These are phyloP conservation scores for Halenospora varia DNA, from an alignment of 495 filamentous ascomycete genomes.

Conservation along the genomic window DNA sequence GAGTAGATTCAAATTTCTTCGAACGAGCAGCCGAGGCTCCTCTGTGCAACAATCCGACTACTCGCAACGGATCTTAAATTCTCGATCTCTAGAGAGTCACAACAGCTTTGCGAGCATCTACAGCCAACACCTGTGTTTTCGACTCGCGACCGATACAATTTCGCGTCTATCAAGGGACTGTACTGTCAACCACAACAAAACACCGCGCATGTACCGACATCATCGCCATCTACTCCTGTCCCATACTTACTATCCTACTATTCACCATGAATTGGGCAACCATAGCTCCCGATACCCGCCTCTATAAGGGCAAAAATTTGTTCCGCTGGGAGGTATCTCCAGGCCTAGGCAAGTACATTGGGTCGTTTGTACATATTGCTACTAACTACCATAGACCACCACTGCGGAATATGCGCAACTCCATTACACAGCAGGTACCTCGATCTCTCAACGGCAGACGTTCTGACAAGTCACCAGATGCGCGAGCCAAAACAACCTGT, in stretches of 20 bases:
- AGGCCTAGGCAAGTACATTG: slow-evolving; percentile 5
- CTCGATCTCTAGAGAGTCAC: background rate
- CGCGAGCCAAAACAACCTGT: slow-evolving; percentile 21
- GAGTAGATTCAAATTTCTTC: no score
- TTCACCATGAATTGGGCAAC: slow-evolving; percentile 21
- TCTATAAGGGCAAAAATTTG: slow-evolving; percentile 19
- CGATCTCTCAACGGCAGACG: background rate
- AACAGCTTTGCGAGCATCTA: background rate
- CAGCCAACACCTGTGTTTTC: background rate
- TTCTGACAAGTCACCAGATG: slow-evolving; percentile 15
- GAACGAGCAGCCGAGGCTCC: no score
- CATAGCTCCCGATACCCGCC: slow-evolving; percentile 14
- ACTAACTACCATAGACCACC: slow-evolving; percentile 20
- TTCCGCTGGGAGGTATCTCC: slow-evolving; percentile 21
- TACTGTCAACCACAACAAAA: background rate
- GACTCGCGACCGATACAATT: background rate
- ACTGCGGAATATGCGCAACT: slow-evolving; percentile 26
- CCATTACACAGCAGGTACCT: slow-evolving; percentile 19
- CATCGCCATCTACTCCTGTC: background rate
- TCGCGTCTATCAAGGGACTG: background rate
- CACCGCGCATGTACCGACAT: background rate
- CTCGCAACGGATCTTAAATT: no score
- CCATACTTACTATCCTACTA: background rate
- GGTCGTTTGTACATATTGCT: background rate
- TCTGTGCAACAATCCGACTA: no score